Conservation (phyloP, 2,329 filamentous ascomycete genomes). For the Diaporthe aspalathi region DNA sequence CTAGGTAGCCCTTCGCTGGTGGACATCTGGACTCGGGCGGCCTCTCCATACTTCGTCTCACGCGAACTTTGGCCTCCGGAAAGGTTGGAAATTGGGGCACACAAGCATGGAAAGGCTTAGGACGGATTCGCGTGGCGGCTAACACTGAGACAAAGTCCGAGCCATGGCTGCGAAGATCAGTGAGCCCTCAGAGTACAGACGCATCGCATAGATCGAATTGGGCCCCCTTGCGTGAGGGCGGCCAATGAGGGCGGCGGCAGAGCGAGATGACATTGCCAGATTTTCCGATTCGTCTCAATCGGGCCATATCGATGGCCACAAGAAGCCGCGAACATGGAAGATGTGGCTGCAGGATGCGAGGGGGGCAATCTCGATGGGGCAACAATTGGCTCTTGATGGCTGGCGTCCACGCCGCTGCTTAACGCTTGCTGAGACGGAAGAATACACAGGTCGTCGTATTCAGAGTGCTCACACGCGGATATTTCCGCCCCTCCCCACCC, state of each 20-base stretch:
- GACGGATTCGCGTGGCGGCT: slow-evolving; percentile 21
- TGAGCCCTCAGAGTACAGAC: slow-evolving; percentile 36
- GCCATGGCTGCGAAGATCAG: slow-evolving; percentile 40
- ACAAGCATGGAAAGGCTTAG: neutral
- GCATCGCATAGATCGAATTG: slow-evolving; percentile 39
- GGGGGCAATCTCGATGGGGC: slow-evolving; percentile 18
- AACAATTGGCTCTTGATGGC: slow-evolving; percentile 14
- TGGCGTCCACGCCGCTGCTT: neutral
- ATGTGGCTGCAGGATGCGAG: slow-evolving; percentile 25
- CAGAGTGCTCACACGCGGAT: slow-evolving; percentile 10
- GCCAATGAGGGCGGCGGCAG: slow-evolving; percentile 33
- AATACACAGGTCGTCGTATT: neutral
- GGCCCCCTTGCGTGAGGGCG: slow-evolving; percentile 10
- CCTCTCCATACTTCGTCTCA: neutral
- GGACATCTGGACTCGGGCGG: neutral
- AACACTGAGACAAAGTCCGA: slow-evolving; percentile 36
- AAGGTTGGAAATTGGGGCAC: neutral
- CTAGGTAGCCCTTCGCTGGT: neutral
- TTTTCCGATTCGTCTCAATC: slow-evolving; percentile 36
- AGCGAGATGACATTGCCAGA: slow-evolving; percentile 38
- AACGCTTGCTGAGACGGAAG: neutral
- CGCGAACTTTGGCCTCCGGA: neutral
- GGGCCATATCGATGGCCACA: slow-evolving; percentile 29
- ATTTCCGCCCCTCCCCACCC: neutral
- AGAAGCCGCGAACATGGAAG: slow-evolving; percentile 19